These are phyloP conservation scores for Agaricus blazei DNA, from an alignment of 768 basidiomycete species.

Conservation along the genomic window DNA sequence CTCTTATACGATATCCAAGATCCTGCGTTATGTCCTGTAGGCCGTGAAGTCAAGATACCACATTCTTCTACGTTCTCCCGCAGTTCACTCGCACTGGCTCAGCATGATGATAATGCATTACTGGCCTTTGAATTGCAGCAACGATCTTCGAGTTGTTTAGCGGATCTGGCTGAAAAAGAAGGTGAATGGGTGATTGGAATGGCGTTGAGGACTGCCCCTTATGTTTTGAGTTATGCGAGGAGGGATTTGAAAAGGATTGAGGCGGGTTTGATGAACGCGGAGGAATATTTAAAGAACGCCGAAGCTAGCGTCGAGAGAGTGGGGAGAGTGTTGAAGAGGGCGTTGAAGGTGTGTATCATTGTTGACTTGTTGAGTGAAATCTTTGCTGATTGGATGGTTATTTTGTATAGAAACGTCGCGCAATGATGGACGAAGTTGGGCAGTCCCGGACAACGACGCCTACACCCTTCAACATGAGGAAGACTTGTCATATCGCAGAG, in stretches of 20 bases:
- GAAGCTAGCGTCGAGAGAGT: conserved; percentile 18
- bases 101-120: background rate
- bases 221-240: conserved; percentile 46
- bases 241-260: conserved; percentile 55
- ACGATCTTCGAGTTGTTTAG: background rate
- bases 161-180: conserved; percentile 2
- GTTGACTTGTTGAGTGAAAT: background rate
- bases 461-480: background rate
- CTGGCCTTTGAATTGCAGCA: background rate
- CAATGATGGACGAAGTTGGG: conserved; percentile 26
- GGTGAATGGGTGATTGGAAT: conserved; percentile 33
- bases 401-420: conserved; percentile 42
- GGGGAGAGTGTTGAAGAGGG: conserved; percentile 51
- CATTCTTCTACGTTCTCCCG: background rate
- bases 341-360: conserved; percentile 42
- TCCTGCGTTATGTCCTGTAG: conserved; percentile 31
- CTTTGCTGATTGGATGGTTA: conserved; percentile 4
- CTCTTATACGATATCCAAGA: conserved; percentile 32
- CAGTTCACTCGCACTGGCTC: conserved; percentile 5
- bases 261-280: background rate
- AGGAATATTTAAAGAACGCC: conserved; percentile 5
- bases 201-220: conserved; percentile 38
- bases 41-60: conserved; percentile 28
- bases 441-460: conserved; percentile 9
- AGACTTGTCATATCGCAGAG: background rate